Conservation (phyloP, 2,329 filamentous ascomycete species). For the Epichloe aotearoae region DNA sequence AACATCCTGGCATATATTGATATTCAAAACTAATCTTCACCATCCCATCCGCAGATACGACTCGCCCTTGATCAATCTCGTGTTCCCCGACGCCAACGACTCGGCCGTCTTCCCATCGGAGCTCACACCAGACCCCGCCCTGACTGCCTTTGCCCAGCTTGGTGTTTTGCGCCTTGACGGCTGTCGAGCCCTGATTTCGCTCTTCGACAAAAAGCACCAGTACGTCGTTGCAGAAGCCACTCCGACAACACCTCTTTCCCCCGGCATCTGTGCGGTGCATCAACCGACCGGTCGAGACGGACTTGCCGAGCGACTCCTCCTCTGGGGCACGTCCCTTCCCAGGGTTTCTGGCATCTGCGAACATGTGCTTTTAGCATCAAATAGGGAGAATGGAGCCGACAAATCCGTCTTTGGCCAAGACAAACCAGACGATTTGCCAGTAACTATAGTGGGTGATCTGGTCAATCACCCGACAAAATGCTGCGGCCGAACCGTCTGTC, state of each 20-base stretch:
- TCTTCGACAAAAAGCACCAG: constrained; percentile 35
- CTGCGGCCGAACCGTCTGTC: constrained; percentile 11
- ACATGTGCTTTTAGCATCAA: constrained; percentile 9
- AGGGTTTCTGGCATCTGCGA: constrained; percentile 18
- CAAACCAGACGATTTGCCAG: constrained; percentile 12
- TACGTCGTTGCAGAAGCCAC: constrained; percentile 40
- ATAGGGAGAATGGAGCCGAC: neutral
- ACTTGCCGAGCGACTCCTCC: constrained; percentile 10
- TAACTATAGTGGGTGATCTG: constrained; percentile 23
- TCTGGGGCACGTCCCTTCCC: constrained; percentile 20
- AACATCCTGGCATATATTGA: neutral
- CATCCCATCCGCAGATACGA: neutral
- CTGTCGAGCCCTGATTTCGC: constrained; percentile 31
- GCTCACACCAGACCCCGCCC: constrained; percentile 20
- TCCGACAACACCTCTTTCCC: constrained; percentile 22
- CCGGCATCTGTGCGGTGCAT: constrained; percentile 5
- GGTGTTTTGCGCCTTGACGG: constrained; percentile 28
- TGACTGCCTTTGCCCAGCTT: constrained; percentile 38
- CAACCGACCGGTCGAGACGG: constrained; percentile 1
- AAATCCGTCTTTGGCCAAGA: neutral
- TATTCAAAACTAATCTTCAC: neutral
- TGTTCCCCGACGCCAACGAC: neutral
- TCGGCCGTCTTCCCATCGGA: neutral
- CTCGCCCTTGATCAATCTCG: constrained; percentile 4
- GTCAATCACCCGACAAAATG: constrained; percentile 17